Evolutionary conservation across 345 rosid species (phyloP).

Genomic region (Pistacia vera): DNA sequence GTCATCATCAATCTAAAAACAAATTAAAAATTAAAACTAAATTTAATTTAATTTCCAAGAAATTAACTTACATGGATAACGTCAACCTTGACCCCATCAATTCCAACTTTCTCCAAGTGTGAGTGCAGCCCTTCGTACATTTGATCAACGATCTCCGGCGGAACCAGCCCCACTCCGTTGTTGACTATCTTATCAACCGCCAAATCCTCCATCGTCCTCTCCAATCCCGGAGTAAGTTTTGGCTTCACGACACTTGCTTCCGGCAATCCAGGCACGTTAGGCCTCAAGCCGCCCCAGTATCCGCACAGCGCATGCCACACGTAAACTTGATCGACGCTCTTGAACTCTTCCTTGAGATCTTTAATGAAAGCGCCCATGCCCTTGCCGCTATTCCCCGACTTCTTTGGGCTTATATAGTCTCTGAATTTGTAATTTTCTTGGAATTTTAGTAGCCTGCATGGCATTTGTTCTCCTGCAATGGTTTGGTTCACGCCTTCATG

Average conservation of each 20-base stretch:
- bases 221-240: slow-evolving; percentile 69
- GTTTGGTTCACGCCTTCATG: slow-evolving; percentile 75
- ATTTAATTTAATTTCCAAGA: too few species aligned
- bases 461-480: slow-evolving; percentile 96
- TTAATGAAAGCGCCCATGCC: slow-evolving; percentile 85
- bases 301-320: slow-evolving; percentile 98
- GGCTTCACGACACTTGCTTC: slow-evolving; percentile 46
- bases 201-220: slow-evolving; percentile 82
- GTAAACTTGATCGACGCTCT: slow-evolving; percentile 73
- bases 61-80: slow-evolving; percentile 81
- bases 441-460: slow-evolving; percentile 80
- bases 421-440: slow-evolving; percentile 86
- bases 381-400: slow-evolving; percentile 21
- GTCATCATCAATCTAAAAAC: background rate
- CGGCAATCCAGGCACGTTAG: slow-evolving; percentile 67
- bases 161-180: slow-evolving; percentile 69
- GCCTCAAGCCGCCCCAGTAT: slow-evolving; percentile 95
- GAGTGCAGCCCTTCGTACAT: slow-evolving; percentile 88
- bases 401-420: slow-evolving; percentile 57
- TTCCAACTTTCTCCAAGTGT: slow-evolving; percentile 63
- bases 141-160: slow-evolving; percentile 67
- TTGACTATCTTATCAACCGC: slow-evolving; percentile 89
- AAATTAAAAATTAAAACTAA: background rate
- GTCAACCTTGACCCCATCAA: slow-evolving; percentile 99
- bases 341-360: slow-evolving; percentile 80